Base-by-base conservation (phyloP, 352 stramenopile species). In the Pythium monospermum region DNA sequence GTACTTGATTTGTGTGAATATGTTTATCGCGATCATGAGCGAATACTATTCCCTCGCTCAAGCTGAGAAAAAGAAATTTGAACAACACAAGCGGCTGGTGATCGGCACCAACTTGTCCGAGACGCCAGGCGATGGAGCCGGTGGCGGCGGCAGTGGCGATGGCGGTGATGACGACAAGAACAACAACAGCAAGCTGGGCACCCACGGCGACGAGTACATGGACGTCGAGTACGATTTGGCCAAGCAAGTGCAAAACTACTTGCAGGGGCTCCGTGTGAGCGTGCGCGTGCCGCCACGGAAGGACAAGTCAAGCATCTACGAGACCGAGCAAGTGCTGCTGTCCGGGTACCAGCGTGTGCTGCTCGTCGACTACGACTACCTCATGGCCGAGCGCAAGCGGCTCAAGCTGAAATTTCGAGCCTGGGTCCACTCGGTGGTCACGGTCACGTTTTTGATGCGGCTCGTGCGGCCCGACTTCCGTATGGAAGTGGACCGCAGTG, bases 11-110 rank as follows among this genome's bases (percentile, higher is more conserved):
- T 86, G 77, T 41, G 68, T 89, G 35, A 91, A 91, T 55, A 89
- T 89, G 80, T 91, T 89, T 55, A 87, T 91, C 21, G 80, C 77
- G 30, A 91, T 91, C 54, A 87, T 91, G 71, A 88, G 72, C 45
- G 80, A 91, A 47, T 91, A 91, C 53, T 88, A 91, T 58, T 87
- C 76, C 21, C 36, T 85, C 28, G 75, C 75, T 35, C 76, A 88
- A 49, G 77, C 52, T 4, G 77, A 86, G 48, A 91, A 85, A 71
- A 80, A 77, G 38, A 63, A 42, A 1, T 58, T 77, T 6, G 76
- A 89, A 60, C 68, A 79, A 39, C 81, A 63, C 45, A 68, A 79
- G 47, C 66, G 58, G 6, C 64, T 68, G 22, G 43, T 85, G 3
- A 39, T 66, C 28, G 26, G 22, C 27, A 32, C 21, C 36, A 54